Evolutionary conservation across 2,329 filamentous ascomycete genomes (phyloP), one percentile per base, ranked within the genome.

Genomic region (Beauveria sp.): DNA sequence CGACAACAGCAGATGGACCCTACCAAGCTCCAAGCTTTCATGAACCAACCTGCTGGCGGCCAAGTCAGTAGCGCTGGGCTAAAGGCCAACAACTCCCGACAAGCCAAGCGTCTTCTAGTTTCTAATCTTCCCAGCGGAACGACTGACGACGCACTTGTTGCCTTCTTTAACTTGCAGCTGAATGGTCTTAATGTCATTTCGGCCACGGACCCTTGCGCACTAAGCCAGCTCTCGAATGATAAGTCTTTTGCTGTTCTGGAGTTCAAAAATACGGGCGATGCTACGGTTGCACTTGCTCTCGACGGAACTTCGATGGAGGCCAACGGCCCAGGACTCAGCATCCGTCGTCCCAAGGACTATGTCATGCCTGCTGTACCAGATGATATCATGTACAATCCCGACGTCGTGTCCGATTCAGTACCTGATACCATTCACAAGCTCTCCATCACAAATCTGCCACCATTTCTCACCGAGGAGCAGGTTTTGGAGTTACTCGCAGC

Each of bases 1-100:
- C 87, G 95, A 68, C 92, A 96, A 74, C 93, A 97, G 71, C 89
- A 91, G 40, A 95, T 98, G 88, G 95, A 99, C 68, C 93, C 93
- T 18, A 90, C 86, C 69, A 93, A 93, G 74, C 83, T 99, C 53
- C 92, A 97, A 74, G 92, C 93, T 24, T 96, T 99, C 74, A 96
- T 97, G 86, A 93, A 90, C 73, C 92, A 96, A 72, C 90, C 93
- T 16, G 43, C 59, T 10, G 86, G 85, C 60, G 88, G 88, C 60
- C 78, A 87, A 70, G 77, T 84, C 63, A 88, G 85, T 64, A 91
- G 85, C 68, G 84, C 90, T n/a, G 86, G 91, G 5, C 84, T 99
- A 60, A 96, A 96, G 75, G 92, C 95, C 3, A 90, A 89, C 59
- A 96, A 96, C 74, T 93, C 95, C 18, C 88, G 95, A 66, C 95